A percentile compares a stretch with the other conserved stretches of the same genome.
Conservation (phyloP, 306 rosid genomes). For the Hippophae tibetana region DNA sequence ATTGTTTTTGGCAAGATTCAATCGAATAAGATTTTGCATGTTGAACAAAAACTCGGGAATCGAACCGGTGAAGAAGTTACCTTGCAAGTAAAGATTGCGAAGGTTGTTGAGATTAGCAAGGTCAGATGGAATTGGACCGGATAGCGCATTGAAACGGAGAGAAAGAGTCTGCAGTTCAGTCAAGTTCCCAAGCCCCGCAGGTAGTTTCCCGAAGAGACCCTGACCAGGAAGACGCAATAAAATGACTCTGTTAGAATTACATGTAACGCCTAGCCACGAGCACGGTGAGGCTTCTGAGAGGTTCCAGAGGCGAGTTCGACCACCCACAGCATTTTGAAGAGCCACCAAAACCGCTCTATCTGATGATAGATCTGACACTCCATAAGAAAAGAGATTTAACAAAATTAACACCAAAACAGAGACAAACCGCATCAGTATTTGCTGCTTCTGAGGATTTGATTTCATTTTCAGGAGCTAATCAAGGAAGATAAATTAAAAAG, state of each 20-base stretch:
- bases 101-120: constrained; percentile 32
- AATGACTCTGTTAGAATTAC: constrained; percentile 32
- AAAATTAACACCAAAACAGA: not conserved
- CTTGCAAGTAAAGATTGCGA: constrained; percentile 44
- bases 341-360: constrained; percentile 45
- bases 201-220: constrained; percentile 53
- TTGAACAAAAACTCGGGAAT: constrained; percentile 45
- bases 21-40: constrained; percentile 35
- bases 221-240: constrained; percentile 51
- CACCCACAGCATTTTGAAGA: constrained; percentile 35
- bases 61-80: constrained; percentile 50
- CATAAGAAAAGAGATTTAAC: constrained; percentile 8
- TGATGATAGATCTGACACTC: constrained; percentile 46
- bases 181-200: constrained; percentile 64
- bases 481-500: too few relatives aligned
- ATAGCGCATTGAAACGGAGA: constrained; percentile 50
- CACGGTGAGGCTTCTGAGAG: constrained; percentile 34
- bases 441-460: not conserved
- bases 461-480: too few relatives aligned
- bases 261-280: constrained; percentile 52
- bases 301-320: constrained; percentile 60
- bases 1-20: constrained; percentile 53
- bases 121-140: constrained; percentile 53
- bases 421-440: not conserved
- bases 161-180: constrained; percentile 54